Conservation (phyloP, 306 rosid species). For the Malus fusca region DNA sequence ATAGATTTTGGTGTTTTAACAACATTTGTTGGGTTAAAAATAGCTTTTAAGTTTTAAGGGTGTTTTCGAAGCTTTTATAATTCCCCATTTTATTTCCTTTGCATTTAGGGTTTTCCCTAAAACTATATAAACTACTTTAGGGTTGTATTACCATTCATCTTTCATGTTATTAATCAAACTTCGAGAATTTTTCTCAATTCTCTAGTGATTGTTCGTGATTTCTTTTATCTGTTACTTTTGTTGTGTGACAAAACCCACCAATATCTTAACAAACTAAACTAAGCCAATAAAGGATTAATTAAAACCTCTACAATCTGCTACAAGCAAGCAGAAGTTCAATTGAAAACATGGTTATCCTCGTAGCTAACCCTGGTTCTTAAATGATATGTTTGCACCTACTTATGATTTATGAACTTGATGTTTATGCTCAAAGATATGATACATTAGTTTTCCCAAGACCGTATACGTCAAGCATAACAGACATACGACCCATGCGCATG, state of each 20-base stretch:
- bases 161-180: too few relatives aligned
- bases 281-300: background rate
- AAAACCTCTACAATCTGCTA: background rate
- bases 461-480: background rate
- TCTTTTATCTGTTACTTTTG: too few relatives aligned
- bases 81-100: background rate
- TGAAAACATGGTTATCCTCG: background rate
- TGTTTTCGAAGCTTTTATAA: too few relatives aligned
- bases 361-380: background rate
- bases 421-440: background rate
- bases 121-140: background rate
- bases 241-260: too few relatives aligned
- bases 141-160: too few relatives aligned
- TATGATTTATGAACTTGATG: too few relatives aligned
- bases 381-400: too few relatives aligned
- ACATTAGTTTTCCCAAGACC: background rate
- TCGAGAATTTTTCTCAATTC: too few relatives aligned
- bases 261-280: background rate
- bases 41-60: too few relatives aligned
- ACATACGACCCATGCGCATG: conserved; percentile 1
- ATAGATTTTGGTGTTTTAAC: too few relatives aligned
- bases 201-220: too few relatives aligned
- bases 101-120: background rate
- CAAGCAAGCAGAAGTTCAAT: background rate
- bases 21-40: background rate